Conservation (phyloP, 129 eudicot species). For the Lactuca sativa region DNA sequence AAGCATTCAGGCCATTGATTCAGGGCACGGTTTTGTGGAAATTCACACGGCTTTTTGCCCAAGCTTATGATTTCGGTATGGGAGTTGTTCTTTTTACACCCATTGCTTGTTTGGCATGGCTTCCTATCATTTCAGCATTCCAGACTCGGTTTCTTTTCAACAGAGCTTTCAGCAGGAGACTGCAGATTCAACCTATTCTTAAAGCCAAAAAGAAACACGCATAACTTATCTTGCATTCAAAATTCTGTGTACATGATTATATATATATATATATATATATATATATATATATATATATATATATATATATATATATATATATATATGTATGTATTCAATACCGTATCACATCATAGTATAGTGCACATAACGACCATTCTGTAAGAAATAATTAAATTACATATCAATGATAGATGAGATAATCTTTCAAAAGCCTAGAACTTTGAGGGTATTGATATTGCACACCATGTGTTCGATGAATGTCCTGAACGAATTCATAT, state of each 20-base stretch:
- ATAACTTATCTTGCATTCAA: constrained; percentile 15
- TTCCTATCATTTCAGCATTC: constrained; percentile 79
- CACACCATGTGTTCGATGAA: constrained; percentile 5
- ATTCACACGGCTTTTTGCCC: constrained; percentile 68
- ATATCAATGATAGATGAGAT: constrained; percentile 40
- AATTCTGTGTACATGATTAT: constrained; percentile 26
- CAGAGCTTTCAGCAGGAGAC: constrained; percentile 79
- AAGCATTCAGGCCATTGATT: constrained; percentile 68
- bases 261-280: constrained; percentile 6
- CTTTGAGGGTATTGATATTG: neutral
- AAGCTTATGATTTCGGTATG: constrained; percentile 85
- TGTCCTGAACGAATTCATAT: neutral
- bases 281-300: constrained; percentile 1
- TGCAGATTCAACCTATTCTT: constrained; percentile 87
- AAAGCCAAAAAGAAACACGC: constrained; percentile 68
- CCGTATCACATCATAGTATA: constrained; percentile 23
- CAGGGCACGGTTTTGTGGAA: constrained; percentile 70
- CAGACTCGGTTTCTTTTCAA: constrained; percentile 91
- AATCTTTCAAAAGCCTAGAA: constrained; percentile 35
- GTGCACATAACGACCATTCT: constrained; percentile 30
- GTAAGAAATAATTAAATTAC: constrained; percentile 23
- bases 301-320: constrained; percentile 7
- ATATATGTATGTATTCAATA: constrained; percentile 5
- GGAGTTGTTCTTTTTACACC: constrained; percentile 82
- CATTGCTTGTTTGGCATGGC: constrained; percentile 88